Conservation (phyloP, 2,329 filamentous ascomycete genomes). For the Plectosphaerella sp. region DNA sequence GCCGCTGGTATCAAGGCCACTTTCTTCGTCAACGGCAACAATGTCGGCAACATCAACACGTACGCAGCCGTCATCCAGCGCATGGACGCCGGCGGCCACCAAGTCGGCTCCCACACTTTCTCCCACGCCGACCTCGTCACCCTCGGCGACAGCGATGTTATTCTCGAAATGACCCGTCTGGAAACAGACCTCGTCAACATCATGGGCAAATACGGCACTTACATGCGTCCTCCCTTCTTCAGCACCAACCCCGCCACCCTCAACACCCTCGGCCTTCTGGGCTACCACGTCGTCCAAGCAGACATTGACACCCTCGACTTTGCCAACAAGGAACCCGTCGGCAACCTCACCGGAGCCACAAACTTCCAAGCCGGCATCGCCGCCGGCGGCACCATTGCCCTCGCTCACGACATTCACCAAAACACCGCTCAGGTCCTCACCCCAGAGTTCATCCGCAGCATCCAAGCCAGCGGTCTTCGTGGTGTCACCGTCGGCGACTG, state of each 20-base stretch:
- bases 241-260: slow-evolving; percentile 31
- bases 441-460: slow-evolving; percentile 1
- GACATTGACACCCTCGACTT: slow-evolving; percentile 57
- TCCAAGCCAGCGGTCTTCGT: not conserved
- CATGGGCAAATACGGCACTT: slow-evolving; percentile 33
- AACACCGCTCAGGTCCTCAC: slow-evolving; percentile 8
- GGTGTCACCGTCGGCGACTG: slow-evolving; percentile 7
- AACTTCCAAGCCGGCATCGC: slow-evolving; percentile 22
- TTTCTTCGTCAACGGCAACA: slow-evolving; percentile 30
- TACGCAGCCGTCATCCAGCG: slow-evolving; percentile 20
- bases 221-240: slow-evolving; percentile 39
- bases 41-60: slow-evolving; percentile 23
- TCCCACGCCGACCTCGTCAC: slow-evolving; percentile 37
- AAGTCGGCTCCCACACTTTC: slow-evolving; percentile 10
- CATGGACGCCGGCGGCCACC: not conserved
- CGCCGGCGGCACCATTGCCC: slow-evolving; percentile 32
- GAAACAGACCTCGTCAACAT: slow-evolving; percentile 38
- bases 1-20: slow-evolving; percentile 25
- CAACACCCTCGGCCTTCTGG: slow-evolving; percentile 29
- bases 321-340: slow-evolving; percentile 39
- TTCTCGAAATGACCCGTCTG: slow-evolving; percentile 35
- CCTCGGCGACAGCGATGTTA: slow-evolving; percentile 23
- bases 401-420: slow-evolving; percentile 6
- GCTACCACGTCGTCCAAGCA: slow-evolving; percentile 52
- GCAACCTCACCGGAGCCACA: slow-evolving; percentile 42